These are phyloP conservation scores for Penicillium manginii DNA, from an alignment of 495 filamentous ascomycete species.

Conservation along the genomic window DNA sequence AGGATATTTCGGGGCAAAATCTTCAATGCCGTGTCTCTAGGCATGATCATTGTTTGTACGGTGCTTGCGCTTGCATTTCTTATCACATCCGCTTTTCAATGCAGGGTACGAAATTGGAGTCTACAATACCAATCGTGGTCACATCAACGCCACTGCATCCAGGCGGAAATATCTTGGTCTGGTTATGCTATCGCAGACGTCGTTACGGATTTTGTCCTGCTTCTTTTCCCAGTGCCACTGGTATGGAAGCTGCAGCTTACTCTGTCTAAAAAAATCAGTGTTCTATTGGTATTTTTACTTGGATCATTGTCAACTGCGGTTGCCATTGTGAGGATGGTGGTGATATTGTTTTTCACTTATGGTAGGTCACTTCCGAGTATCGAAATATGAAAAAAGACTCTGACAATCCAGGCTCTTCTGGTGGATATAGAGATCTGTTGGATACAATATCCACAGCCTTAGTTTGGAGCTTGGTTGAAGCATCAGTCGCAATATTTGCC, in stretches of 20 bases:
- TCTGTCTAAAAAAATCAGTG: constrained; percentile 13
- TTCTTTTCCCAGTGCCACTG: constrained; percentile 8
- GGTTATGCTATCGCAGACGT: constrained; percentile 14
- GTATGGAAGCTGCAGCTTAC: constrained; percentile 16
- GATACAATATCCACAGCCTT: constrained; percentile 19
- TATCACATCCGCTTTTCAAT: constrained; percentile 11
- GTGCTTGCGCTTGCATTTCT: constrained; percentile 10
- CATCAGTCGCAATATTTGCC: constrained; percentile 20
- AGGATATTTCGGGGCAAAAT: constrained; percentile 11
- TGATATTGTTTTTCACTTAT: constrained; percentile 13
- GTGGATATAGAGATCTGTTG: constrained; percentile 15
- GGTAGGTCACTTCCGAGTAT: not conserved
- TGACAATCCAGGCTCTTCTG: constrained; percentile 3
- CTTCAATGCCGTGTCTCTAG: constrained; percentile 11
- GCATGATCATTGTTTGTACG: constrained; percentile 5
- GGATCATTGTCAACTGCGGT: constrained; percentile 13
- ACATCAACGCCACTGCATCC: constrained; percentile 9
- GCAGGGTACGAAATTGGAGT: constrained; percentile 15
- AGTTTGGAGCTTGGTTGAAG: constrained; percentile 19
- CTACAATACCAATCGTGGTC: constrained; percentile 8
- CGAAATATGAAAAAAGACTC: not conserved
- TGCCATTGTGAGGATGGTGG: constrained; percentile 12
- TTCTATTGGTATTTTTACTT: constrained; percentile 13
- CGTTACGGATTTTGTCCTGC: constrained; percentile 6
- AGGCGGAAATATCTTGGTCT: constrained; percentile 14